Percentiles rank a stretch among this genome's conserved stretches.
phyloP scores from a whole-genome alignment of 257 asterid genomes.

The Ballota nigra region DNA sequence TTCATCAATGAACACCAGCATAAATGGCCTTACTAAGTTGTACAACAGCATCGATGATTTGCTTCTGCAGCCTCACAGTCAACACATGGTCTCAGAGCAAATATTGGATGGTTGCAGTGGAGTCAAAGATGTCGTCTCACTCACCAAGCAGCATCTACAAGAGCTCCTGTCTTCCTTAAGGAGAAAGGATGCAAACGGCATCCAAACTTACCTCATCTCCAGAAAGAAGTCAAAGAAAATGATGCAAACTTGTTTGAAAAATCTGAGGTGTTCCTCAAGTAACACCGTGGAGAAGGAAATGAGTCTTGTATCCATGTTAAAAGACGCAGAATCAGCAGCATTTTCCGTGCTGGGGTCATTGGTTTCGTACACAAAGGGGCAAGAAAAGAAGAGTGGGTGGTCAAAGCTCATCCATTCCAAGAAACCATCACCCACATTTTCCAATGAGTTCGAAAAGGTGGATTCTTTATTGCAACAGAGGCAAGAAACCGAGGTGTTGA shows the following conservation, averaged over 20 bases:
- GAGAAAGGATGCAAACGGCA: conserved; percentile 27
- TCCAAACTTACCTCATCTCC: conserved; percentile 11
- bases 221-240: conserved; percentile 30
- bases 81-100: no score
- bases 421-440: not conserved
- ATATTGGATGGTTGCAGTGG: conserved; percentile 34
- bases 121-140: conserved; percentile 27
- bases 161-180: no score
- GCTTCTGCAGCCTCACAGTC: conserved; percentile 25
- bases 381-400: no score
- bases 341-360: no score
- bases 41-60: conserved; percentile 28
- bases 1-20: conserved; percentile 23
- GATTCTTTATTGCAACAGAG: not conserved
- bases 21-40: conserved; percentile 28
- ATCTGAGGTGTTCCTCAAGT: conserved; percentile 13
- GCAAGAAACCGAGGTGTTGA: not conserved
- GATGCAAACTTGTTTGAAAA: conserved; percentile 27
- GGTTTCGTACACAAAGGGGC: no score
- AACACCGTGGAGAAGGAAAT: not conserved
- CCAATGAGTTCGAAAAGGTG: not conserved
- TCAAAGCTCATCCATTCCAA: no score
- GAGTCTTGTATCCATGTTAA: conserved; percentile 12
- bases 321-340: conserved; percentile 31
- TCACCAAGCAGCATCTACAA: conserved; percentile 17